These are phyloP conservation scores for Arabidopsis thaliana DNA, from an alignment of 345 rosid species.

Conservation along the genomic window DNA sequence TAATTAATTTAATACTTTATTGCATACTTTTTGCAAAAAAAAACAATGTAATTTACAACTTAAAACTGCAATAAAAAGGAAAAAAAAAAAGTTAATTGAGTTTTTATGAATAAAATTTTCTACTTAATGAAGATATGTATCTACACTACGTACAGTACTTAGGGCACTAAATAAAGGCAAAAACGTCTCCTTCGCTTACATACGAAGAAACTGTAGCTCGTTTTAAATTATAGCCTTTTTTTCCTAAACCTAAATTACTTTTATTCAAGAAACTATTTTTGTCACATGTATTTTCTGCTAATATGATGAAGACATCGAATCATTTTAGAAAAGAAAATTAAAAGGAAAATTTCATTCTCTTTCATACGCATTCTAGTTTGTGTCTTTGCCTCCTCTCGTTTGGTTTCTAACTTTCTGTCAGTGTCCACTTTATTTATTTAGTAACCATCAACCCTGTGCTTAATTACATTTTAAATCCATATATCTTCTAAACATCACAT, in stretches of 20 bases:
- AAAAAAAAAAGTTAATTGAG: too few relatives aligned
- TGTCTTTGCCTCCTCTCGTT: background rate
- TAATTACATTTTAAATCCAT: background rate
- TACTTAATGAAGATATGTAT: background rate
- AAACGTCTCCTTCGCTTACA: conserved; percentile 5
- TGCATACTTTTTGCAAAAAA: too few relatives aligned
- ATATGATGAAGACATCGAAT: background rate
- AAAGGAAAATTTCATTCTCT: background rate
- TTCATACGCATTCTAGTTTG: background rate
- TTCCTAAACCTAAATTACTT: background rate
- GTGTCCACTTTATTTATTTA: background rate
- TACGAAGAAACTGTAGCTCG: background rate
- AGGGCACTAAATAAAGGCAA: conserved; percentile 18
- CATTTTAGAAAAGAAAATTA: background rate
- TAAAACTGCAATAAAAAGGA: too few relatives aligned
- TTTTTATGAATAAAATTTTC: background rate
- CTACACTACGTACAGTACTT: background rate
- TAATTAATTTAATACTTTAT: background rate
- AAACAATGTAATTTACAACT: too few relatives aligned
- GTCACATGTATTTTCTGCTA: background rate
- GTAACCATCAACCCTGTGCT: too few relatives aligned
- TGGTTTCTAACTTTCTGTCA: background rate
- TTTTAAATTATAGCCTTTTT: background rate
- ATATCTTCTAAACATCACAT: background rate
- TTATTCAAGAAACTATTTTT: background rate